Evolutionary conservation across 257 asterid species (phyloP).

Genomic region (Solanum dulcamara): DNA sequence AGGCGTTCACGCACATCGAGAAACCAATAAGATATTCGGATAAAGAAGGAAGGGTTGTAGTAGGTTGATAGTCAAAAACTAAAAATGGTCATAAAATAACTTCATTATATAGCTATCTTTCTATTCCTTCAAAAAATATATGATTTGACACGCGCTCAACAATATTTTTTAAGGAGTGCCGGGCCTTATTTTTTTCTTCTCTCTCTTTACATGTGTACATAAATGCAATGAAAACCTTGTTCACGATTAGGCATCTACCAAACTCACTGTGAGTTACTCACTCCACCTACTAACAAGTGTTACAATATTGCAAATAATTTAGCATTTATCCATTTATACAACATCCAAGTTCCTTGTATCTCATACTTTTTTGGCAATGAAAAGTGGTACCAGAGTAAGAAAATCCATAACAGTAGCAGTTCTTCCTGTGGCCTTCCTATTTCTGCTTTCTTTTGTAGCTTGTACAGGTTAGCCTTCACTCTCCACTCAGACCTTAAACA

Average conservation of each 20-base stretch:
- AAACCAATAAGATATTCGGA: background rate
- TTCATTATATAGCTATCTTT: background rate
- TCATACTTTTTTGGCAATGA: background rate
- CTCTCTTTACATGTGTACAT: background rate
- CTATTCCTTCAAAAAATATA: background rate
- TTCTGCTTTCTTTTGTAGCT: conserved; percentile 2
- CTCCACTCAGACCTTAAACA: background rate
- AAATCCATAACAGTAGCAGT: background rate
- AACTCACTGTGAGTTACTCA: background rate
- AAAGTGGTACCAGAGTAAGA: background rate
- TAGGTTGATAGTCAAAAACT: background rate
- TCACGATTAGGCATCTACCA: background rate
- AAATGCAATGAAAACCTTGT: background rate
- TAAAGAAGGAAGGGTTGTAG: background rate
- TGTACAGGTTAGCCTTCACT: background rate
- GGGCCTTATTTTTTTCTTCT: too few species aligned
- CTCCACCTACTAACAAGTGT: background rate
- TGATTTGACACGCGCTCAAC: background rate
- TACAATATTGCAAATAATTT: background rate
- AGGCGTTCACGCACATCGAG: background rate
- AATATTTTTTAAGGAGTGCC: background rate
- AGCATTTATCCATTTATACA: background rate
- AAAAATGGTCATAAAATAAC: background rate
- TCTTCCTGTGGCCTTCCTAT: background rate
- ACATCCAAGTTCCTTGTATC: background rate